Base-by-base conservation (phyloP, 2,329 filamentous ascomycete species). In the Westerdykella aurantiaca region DNA sequence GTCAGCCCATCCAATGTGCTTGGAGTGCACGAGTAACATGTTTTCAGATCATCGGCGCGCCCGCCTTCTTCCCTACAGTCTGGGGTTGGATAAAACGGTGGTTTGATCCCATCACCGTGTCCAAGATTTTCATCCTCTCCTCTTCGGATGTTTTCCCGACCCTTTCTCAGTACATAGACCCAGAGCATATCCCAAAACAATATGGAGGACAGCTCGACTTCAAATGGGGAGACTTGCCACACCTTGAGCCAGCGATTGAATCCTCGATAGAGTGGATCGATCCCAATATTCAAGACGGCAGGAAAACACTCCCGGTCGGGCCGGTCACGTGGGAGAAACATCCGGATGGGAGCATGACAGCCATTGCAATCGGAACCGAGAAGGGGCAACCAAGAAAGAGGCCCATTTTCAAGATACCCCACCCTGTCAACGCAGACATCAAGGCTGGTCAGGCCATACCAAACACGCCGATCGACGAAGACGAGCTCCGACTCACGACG, bases 41-140 rank as follows among this genome's bases (percentile, higher is more conserved):
- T 6, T 11, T 11, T 3, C 48, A 81, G 77, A 85, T 97, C 59
- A 88, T 96, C 51, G 90, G 90, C 48, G 91, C 91, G 0, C 91
- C 91, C 6, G 72, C 79, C 37, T 95, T 95, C 77, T 95, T 95
- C 73, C 85, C 86, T 39, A 95, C 88, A 2, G 87, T 95, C 47
- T 91, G 90, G 90, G 82, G 86, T 53, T 95, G 89, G 88, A 79
- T 95, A 70, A 95, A 95, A 76, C 84, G 86, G 60, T 95, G 90
- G 89, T 95, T 95, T 39, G 71, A 76, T 70, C 90, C 90, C 6
- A 88, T 89, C 49, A 96, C 91, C 29, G 67, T 69, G 3, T 93
- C 88, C 58, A 97, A 97, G 73, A 96, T 97, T 66, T 95, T 95
- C 67, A 93, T 97, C 56, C 80, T 97, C 43, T 76, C 77, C 38